Evolutionary conservation across 306 rosid genomes (phyloP), one percentile per base, ranked within the genome.

Genomic region (Cucurbita moschata): DNA sequence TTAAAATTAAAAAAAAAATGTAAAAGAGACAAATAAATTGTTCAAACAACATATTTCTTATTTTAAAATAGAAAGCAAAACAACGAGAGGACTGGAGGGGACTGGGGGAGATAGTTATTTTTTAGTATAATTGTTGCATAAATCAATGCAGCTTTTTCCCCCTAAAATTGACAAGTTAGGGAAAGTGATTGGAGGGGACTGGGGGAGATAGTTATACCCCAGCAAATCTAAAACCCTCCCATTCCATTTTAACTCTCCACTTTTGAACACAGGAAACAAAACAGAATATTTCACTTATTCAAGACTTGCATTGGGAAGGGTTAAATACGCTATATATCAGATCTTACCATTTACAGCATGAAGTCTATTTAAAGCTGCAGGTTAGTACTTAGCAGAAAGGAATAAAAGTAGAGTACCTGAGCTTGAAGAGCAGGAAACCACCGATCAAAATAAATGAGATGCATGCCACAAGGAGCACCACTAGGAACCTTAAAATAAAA

Each of bases 401-500:
- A 69, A 63, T 73, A 60, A 77, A 51, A 39, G 61, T 75, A 63
- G 79, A 79, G 83, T 86, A 94, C 99, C 99, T 88, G 73, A 91
- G 70, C 85, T 75, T 89, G 89, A 82, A 91, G 88, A 94, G 91
- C 74, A 91, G 75, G 65, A 91, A 77, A 75, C 99, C 99, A 69
- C 99, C 97, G 16, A 94, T 73, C 73, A 83, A 0, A 81, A 94
- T 92, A 79, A 94, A 91, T 51, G 99, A 89, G 81, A 82, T 75
- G 88, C 99, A 94, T 30, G 89, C 88, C 73, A 81, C 75, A 57
- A 94, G 85, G 78, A 94, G 97, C 82, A 81, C 97, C 74, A 89
- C 56, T 63, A 94, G 82, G 83, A 94, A 86, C 91, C 99, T 94
- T 60, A 13, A 60, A 60, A 85, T 74, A 50, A 26, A 81, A 60